Base-by-base conservation (phyloP, 441 rosid species). In the Geranium incanum region DNA sequence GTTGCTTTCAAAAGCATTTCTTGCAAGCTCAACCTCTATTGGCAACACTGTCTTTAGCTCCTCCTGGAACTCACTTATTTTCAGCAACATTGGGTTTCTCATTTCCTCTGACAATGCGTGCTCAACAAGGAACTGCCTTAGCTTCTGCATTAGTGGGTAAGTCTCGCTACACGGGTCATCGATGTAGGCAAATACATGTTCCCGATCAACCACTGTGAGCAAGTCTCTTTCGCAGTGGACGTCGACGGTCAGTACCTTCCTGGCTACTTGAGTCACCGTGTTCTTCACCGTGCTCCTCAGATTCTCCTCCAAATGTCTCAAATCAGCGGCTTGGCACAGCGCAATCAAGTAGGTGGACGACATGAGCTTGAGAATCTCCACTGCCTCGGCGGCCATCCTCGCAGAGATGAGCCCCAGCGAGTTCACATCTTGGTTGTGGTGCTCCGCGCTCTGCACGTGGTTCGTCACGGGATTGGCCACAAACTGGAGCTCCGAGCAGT, bases 131-230 rank as follows among this genome's bases (percentile, higher is more conserved):
- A 85, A 80, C 57, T 81, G 85, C 64, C 88, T 83, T 50, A 85
- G 84, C 43, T 82, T 82, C 77, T 81, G 86, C 88, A 85, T 83
- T 3, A 86, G 71, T 1, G 88, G 88, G 67, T 86, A 86, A 4
- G 74, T 77, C 5, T 79, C 69, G 74, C 81, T 80, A 33, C 90
- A 82, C 0, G 88, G 87, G 55, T 86, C 88, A 71, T 86, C 88
- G 6, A 68, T 72, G 45, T 85, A 86, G 0, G 84, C 70, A 59
- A 79, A 85, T 11, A 82, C 86, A 15, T 79, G 72, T 69, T 80
- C 85, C 6, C 69, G 65, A 3, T 87, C 89, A 15, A 80, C 87
- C 37, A 77, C 83, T 68, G 62, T 72, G 33, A 86, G 71, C 57
- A 84, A 41, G 66, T 81, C 85, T 4, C 87, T 87, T 2, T 28